Percentiles rank a stretch among this genome's conserved stretches.
Conservation (phyloP, 495 filamentous ascomycete species). For the Astrothelium subdiscretum region DNA sequence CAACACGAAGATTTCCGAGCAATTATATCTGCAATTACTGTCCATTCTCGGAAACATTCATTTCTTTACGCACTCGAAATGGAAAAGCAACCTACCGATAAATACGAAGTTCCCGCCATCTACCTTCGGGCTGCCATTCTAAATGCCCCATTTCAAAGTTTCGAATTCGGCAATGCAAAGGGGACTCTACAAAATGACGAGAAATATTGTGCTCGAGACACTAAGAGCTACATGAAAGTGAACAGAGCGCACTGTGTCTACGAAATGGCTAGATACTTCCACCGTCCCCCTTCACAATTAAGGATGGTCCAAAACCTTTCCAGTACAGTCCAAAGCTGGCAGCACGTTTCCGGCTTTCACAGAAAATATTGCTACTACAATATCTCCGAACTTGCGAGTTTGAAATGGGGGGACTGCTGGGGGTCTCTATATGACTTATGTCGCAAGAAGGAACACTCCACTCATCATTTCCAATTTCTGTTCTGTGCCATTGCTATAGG, state of each 20-base stretch:
- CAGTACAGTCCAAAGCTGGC: not conserved
- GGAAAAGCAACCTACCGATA: not conserved
- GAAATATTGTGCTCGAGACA: not conserved
- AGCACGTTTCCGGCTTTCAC: not conserved
- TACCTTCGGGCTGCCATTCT: not conserved
- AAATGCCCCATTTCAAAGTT: not conserved
- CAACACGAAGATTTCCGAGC: slow-evolving; percentile 41
- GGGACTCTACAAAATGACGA: not conserved
- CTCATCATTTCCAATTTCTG: not conserved
- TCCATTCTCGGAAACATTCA: slow-evolving; percentile 25
- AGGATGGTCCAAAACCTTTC: not conserved
- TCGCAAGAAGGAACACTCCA: not conserved
- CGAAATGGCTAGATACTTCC: not conserved
- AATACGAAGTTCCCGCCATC: not conserved
- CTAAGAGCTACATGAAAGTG: not conserved
- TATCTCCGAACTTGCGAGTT: not conserved
- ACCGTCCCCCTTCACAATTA: not conserved
- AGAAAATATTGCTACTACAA: not conserved
- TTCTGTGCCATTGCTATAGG: not conserved
- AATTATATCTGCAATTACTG: slow-evolving; percentile 31
- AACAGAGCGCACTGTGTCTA: not conserved
- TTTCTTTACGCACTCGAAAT: slow-evolving; percentile 10
- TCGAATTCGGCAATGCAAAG: not conserved
- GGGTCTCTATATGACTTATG: not conserved
- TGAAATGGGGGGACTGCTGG: not conserved